phyloP scores from a whole-genome alignment of 2,329 filamentous ascomycete species.

The Fusarium tupiense region DNA sequence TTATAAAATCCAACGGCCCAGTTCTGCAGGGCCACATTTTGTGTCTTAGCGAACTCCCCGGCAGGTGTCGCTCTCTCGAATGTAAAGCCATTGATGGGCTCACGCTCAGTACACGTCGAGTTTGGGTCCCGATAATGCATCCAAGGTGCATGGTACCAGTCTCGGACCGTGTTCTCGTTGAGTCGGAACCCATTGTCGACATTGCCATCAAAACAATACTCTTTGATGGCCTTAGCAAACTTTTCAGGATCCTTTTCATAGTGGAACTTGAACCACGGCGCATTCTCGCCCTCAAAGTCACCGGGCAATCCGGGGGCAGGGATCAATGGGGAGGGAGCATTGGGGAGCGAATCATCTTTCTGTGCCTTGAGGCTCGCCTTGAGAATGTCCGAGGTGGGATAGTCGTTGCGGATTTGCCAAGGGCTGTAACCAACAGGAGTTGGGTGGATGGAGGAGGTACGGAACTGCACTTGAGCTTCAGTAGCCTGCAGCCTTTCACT shows the following conservation, averaged over 20 bases:
- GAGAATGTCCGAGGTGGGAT: background rate
- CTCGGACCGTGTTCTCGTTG: background rate
- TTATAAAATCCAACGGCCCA: conserved; percentile 1
- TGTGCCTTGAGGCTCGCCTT: background rate
- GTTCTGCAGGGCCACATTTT: background rate
- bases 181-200: background rate
- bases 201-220: conserved; percentile 3
- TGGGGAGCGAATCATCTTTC: background rate
- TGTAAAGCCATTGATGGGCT: background rate
- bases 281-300: background rate
- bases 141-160: conserved; percentile 1
- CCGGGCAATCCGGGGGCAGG: background rate
- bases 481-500: background rate
- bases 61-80: background rate
- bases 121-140: background rate
- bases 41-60: background rate
- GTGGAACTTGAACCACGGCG: background rate
- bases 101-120: background rate
- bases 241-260: background rate
- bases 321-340: background rate
- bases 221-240: background rate
- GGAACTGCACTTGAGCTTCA: background rate
- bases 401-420: background rate
- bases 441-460: background rate
- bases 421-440: background rate